Conservation (phyloP, 768 basidiomycete genomes). For the Cantharellus cinnabarinus region DNA sequence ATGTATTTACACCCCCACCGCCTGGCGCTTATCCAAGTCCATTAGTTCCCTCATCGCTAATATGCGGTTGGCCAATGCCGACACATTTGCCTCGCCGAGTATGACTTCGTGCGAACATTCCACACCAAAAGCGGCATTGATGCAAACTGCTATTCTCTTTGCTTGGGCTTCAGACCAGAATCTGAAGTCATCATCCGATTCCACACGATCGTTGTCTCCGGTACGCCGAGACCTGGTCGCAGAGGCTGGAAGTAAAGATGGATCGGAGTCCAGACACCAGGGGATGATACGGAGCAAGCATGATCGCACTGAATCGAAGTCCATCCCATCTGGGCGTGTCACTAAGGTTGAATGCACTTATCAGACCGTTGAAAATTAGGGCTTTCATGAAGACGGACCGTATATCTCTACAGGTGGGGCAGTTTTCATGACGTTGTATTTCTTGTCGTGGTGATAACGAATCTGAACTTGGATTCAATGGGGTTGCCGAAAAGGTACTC, state of each 20-base stretch:
- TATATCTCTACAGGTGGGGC: slow-evolving; percentile 78
- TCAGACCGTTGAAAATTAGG: background rate
- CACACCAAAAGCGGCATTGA: slow-evolving; percentile 67
- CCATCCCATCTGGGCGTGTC: slow-evolving; percentile 40
- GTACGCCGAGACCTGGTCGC: slow-evolving; percentile 24
- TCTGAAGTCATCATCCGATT: slow-evolving; percentile 79
- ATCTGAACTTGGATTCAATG: slow-evolving; percentile 22
- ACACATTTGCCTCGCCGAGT: slow-evolving; percentile 82
- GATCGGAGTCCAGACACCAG: slow-evolving; percentile 73
- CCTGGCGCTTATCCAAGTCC: no score
- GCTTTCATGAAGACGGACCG: slow-evolving; percentile 30
- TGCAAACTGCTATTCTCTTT: slow-evolving; percentile 59
- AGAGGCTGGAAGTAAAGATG: slow-evolving; percentile 32
- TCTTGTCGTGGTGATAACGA: slow-evolving; percentile 91
- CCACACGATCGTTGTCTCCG: slow-evolving; percentile 20
- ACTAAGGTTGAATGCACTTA: slow-evolving; percentile 24
- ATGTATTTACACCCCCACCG: no score
- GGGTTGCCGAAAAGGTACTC: background rate
- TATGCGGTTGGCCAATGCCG: slow-evolving; percentile 66
- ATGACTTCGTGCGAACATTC: slow-evolving; percentile 83
- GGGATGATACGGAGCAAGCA: slow-evolving; percentile 60
- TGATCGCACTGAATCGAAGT: slow-evolving; percentile 42
- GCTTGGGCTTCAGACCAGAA: slow-evolving; percentile 89
- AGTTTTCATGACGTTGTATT: slow-evolving; percentile 83
- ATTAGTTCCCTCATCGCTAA: slow-evolving; percentile 21